phyloP scores from a whole-genome alignment of 352 stramenopile species.

The Globisporangium echinulatum region DNA sequence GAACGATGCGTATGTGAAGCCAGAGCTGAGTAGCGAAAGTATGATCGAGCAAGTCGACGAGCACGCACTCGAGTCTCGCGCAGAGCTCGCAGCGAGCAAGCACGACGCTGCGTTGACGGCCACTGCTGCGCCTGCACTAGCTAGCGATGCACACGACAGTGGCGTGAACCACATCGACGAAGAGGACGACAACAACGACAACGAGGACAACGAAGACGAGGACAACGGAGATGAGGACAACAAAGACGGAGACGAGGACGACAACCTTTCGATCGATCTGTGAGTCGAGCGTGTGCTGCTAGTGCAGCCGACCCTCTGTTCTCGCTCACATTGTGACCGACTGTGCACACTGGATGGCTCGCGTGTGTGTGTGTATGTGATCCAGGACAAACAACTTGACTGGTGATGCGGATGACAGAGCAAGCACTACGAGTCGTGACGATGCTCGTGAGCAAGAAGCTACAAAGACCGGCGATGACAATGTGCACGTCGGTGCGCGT shows the following conservation, averaged over 20 bases:
- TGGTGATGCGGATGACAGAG: neutral
- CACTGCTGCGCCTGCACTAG: neutral
- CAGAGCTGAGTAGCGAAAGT: neutral
- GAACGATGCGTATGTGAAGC: neutral
- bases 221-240: neutral
- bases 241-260: constrained; percentile 4
- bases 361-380: neutral
- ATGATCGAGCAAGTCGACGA: neutral
- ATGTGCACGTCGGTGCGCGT: neutral
- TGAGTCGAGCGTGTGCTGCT: constrained; percentile 15
- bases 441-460: neutral
- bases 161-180: neutral
- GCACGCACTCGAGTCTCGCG: too few species aligned
- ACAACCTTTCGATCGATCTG: constrained; percentile 59
- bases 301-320: neutral
- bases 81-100: neutral
- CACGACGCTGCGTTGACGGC: neutral
- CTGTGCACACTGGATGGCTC: too few species aligned
- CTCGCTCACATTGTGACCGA: neutral
- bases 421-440: neutral
- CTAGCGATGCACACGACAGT: neutral
- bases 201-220: neutral
- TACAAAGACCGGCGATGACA: neutral
- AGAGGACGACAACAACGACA: neutral
- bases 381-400: neutral